Conservation (phyloP, 2,329 filamentous ascomycete genomes). For the Ceratocystis eucalypticola region DNA sequence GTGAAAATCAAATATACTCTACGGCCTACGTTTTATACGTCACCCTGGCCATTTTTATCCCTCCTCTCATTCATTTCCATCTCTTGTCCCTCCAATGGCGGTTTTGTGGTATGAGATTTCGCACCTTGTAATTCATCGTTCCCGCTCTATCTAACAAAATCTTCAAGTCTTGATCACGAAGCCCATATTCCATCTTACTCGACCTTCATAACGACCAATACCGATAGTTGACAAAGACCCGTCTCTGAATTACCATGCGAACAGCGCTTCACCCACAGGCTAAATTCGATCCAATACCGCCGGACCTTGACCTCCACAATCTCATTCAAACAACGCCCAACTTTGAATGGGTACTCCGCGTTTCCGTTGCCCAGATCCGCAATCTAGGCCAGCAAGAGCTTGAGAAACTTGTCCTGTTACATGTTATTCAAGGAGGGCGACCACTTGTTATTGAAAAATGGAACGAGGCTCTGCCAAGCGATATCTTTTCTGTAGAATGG, state of each 20-base stretch:
- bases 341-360: constrained; percentile 73
- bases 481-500: constrained; percentile 71
- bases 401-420: constrained; percentile 68
- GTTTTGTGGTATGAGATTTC: too few species aligned
- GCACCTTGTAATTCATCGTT: too few species aligned
- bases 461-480: constrained; percentile 57
- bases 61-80: too few species aligned
- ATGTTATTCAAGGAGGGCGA: constrained; percentile 74
- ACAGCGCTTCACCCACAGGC: constrained; percentile 62
- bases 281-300: constrained; percentile 82
- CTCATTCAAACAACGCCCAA: constrained; percentile 70
- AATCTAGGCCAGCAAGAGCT: constrained; percentile 65
- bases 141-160: too few species aligned
- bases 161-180: background rate
- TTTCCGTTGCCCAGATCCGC: constrained; percentile 65
- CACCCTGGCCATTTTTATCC: too few species aligned
- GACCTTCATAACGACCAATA: background rate
- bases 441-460: constrained; percentile 88
- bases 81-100: too few species aligned
- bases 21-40: too few species aligned
- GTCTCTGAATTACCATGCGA: constrained; percentile 47
- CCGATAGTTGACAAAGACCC: too few species aligned
- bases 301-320: constrained; percentile 61
- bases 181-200: background rate
- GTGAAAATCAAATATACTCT: too few species aligned